Base-by-base conservation (phyloP, 805 yeast species). In the Candida alai region DNA sequence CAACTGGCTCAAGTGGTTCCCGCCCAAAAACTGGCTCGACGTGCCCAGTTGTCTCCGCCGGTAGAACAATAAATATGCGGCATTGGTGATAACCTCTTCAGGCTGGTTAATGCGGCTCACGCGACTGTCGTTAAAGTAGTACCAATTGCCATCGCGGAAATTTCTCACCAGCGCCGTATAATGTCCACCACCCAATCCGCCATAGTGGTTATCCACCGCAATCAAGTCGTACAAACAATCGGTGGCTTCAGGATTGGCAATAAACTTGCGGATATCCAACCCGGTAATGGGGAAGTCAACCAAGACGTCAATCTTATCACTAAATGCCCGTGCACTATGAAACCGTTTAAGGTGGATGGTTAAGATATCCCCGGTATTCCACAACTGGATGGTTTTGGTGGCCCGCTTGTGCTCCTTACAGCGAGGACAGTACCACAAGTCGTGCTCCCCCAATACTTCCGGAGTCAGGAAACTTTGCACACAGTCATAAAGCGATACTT, bases 171-270 rank as follows among this genome's bases (percentile, higher is more conserved):
- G 82, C 0, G 97, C 84, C 1, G 98, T 93, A 58, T 93, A 90
- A 63, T 93, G 97, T 2, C 98, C 97, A 4, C 97, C 97, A 1
- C 97, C 97, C 13, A 90, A 65, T 1, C 97, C 96, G 32, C 97
- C 98, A 54, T 72, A 88, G 53, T 93, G 98, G 54, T 90, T 93
- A 54, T 89, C 97, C 15, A 93, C 96, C 0, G 93, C 97, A 48
- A 85, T 70, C 42, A 93, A 64, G 53, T 93, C 97, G 57, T 90
- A 90, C 1, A 84, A 52, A 12, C 23, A 20, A n/a, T 52, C 33
- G 63, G 40, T 24, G 4, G 43, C 38, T 5, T 30, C 68, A 3
- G 54, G 49, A 25, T 57, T 54, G 6, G 62, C 61, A 4, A 85
- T 69, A 45, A 78, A 74, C n/a, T 69, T 63, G 1, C 74, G 54